phyloP scores from a whole-genome alignment of 2,329 filamentous ascomycete genomes.

The Neofusicoccum sp. region DNA sequence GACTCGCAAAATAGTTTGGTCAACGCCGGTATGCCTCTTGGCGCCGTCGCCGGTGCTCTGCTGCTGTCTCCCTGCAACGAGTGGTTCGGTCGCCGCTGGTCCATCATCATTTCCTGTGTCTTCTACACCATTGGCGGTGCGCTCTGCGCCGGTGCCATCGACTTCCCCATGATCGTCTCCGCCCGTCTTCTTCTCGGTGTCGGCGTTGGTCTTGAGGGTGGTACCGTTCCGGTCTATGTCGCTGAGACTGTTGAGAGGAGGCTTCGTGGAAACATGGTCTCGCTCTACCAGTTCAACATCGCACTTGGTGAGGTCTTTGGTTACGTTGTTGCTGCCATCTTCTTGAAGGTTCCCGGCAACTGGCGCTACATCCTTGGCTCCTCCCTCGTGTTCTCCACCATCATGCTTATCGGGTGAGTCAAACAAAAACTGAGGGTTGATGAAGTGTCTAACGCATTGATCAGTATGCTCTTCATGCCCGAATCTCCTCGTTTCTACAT shows the following conservation, averaged over 20 bases:
- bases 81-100: constrained; percentile 65
- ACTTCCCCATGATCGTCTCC: constrained; percentile 71
- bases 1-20: constrained; percentile 65
- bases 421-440: no score
- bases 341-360: constrained; percentile 68
- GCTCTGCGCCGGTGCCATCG: constrained; percentile 67
- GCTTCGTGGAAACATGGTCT: constrained; percentile 72
- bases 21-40: constrained; percentile 71
- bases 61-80: constrained; percentile 70
- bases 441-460: constrained; percentile 2
- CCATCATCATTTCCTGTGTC: constrained; percentile 69
- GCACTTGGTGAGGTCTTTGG: constrained; percentile 74
- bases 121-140: constrained; percentile 72
- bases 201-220: constrained; percentile 72
- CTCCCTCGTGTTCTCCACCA: constrained; percentile 69
- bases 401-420: constrained; percentile 52
- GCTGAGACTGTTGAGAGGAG: constrained; percentile 70
- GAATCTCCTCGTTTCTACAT: constrained; percentile 70
- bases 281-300: constrained; percentile 75
- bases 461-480: constrained; percentile 70
- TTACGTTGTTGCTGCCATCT: constrained; percentile 73
- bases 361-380: constrained; percentile 76
- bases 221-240: constrained; percentile 75
- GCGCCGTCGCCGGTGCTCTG: constrained; percentile 70
- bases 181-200: constrained; percentile 69